Base-by-base conservation (phyloP, 768 basidiomycete species). In the Tephrocybe sp. region DNA sequence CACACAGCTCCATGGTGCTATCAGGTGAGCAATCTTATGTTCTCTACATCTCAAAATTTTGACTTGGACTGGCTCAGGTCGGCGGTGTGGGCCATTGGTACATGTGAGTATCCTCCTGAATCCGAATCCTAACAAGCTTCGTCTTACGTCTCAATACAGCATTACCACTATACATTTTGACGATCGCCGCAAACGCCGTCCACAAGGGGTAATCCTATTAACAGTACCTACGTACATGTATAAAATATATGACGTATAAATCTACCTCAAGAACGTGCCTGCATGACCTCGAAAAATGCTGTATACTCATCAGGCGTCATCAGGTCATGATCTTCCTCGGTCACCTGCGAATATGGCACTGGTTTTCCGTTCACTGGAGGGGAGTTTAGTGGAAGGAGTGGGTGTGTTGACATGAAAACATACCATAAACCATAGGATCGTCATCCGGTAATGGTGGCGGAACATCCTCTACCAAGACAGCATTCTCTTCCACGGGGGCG, bases 251-350 rank as follows among this genome's bases (percentile, higher is more conserved):
- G n/a, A n/a, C n/a, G n/a, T n/a, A 41, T 11, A 23, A 25, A n/a
- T 12, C n/a, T 4, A 4, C 34, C 32, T 60, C 53, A 74, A 52
- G 70, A 69, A 45, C 67, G 74, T 45, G 76, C 72, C 67, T 82
- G 80, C 64, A 84, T 73, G 54, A 90, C 73, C 58, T 88, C 83
- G 63, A 85, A 92, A 69, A 81, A 93, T 28, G 83, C 82, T 25
- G 85, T 84, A 64, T 96, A 96, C 68, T 97, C 94, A 50, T 95
- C 94, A 1, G 90, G 86, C 3, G 90, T 91, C 94, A 97, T 97
- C 59, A 85, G 63, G 41, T 93, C 94, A 61, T 93, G 88, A 64
- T 95, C 88, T 58, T 93, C 95, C 60, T 97, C 94, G 2, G 90
- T 95, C 37, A 98, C 83, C 55, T 86, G 76, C 3, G 85, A 89